phyloP scores from a whole-genome alignment of 805 yeast genomes.

The Ogataea pilisensis region DNA sequence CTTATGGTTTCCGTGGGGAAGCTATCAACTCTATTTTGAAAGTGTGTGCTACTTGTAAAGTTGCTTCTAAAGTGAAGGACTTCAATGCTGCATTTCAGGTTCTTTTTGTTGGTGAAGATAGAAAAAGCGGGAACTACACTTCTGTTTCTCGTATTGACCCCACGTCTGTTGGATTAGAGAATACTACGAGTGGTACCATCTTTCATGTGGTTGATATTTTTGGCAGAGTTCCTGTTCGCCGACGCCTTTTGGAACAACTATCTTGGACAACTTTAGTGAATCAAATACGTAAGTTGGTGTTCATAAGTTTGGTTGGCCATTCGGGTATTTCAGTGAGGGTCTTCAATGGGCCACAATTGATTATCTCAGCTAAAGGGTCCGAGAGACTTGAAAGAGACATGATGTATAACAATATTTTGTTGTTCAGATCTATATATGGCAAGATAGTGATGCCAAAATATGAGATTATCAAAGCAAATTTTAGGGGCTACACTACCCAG shows the following conservation, averaged over 20 bases:
- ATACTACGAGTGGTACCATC: slow-evolving; percentile 33
- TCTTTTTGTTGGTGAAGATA: slow-evolving; percentile 14
- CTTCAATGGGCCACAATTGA: not conserved
- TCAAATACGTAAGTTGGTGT: slow-evolving; percentile 28
- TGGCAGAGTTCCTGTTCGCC: slow-evolving; percentile 41
- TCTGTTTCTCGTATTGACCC: not conserved
- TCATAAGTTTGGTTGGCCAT: slow-evolving; percentile 27
- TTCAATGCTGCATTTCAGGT: slow-evolving; percentile 28
- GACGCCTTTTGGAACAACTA: slow-evolving; percentile 19
- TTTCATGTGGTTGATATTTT: slow-evolving; percentile 38
- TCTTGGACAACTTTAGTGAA: slow-evolving; percentile 23
- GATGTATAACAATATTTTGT: not conserved
- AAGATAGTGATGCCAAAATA: slow-evolving; percentile 15
- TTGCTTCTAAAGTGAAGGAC: slow-evolving; percentile 41
- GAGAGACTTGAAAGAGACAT: not conserved
- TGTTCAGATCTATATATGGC: slow-evolving; percentile 32
- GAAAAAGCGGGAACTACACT: not conserved
- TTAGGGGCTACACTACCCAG: slow-evolving; percentile 23
- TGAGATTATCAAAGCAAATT: slow-evolving; percentile 28
- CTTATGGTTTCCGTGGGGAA: slow-evolving; percentile 73
- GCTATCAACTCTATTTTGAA: slow-evolving; percentile 55
- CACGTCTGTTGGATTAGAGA: not conserved
- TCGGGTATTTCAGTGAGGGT: slow-evolving; percentile 23
- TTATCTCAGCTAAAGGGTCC: not conserved
- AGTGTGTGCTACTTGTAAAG: slow-evolving; percentile 37